A percentile compares a stretch with the other conserved stretches of the same genome.
phyloP scores from a whole-genome alignment of 345 rosid genomes.

The Syzygium aromaticum region DNA sequence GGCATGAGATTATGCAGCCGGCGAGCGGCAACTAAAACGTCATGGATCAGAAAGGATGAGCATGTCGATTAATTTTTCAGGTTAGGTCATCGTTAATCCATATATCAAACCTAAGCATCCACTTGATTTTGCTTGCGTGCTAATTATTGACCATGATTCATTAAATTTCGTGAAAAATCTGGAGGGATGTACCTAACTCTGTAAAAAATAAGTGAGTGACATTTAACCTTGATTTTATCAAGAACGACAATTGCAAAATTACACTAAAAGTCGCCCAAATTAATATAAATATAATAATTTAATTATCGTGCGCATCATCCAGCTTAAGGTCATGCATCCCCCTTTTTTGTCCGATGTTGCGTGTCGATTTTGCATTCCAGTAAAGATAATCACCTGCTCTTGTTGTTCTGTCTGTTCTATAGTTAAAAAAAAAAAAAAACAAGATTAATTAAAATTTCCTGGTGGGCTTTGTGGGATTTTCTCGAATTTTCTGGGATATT shows the following conservation, averaged over 20 bases:
- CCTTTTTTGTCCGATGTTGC: neutral
- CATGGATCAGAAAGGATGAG: neutral
- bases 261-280: neutral
- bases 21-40: neutral
- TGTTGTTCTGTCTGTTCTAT: neutral
- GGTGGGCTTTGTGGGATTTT: neutral
- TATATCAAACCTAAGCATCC: neutral
- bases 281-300: neutral
- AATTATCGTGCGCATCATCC: neutral
- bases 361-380: neutral
- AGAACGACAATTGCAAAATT: neutral
- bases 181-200: neutral
- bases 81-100: neutral
- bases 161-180: neutral
- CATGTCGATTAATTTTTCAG: neutral
- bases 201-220: neutral
- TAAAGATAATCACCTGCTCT: neutral
- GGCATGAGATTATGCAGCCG: neutral
- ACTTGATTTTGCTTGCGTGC: neutral
- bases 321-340: neutral
- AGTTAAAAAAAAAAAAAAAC: neutral
- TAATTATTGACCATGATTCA: neutral
- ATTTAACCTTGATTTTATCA: neutral
- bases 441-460: neutral
- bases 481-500: neutral